These are phyloP conservation scores for Dillenia turbinata DNA, from an alignment of 164 flowering plant species.

Conservation along the genomic window DNA sequence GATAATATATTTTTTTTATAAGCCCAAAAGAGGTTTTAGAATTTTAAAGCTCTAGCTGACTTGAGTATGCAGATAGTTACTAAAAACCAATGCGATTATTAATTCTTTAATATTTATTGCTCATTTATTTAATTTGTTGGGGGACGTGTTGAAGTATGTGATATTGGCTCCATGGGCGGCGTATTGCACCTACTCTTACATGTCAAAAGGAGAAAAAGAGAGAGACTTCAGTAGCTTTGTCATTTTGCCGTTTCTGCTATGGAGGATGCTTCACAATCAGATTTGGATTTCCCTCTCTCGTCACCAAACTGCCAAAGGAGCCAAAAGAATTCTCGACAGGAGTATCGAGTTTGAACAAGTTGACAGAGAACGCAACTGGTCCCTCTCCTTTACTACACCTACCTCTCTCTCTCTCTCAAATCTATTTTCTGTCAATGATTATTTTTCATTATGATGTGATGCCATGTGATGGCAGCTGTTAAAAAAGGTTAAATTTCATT, in stretches of 20 bases:
- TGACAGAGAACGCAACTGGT: slow-evolving; percentile 40
- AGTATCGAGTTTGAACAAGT: slow-evolving; percentile 43
- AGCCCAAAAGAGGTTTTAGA: too few species aligned
- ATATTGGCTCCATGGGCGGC: slow-evolving; percentile 44
- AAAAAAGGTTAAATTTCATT: too few species aligned
- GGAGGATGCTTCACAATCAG: slow-evolving; percentile 48
- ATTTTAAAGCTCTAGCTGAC: too few species aligned
- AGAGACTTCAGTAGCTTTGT: slow-evolving; percentile 22
- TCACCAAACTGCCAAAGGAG: slow-evolving; percentile 44
- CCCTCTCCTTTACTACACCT: too few species aligned
- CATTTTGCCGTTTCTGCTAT: slow-evolving; percentile 34
- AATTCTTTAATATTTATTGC: too few species aligned
- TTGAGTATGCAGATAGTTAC: too few species aligned
- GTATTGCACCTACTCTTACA: slow-evolving; percentile 25
- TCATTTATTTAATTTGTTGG: neutral
- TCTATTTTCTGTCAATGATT: too few species aligned
- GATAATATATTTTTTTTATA: too few species aligned
- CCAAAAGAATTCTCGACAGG: slow-evolving; percentile 22
- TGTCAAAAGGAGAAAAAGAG: slow-evolving; percentile 19
- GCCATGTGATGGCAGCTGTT: too few species aligned
- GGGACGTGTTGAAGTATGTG: slow-evolving; percentile 25
- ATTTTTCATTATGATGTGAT: too few species aligned
- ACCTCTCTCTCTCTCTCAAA: too few species aligned
- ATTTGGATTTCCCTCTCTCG: slow-evolving; percentile 57
- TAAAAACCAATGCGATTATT: too few species aligned